phyloP scores from a whole-genome alignment of 2,329 filamentous ascomycete genomes.

The Ceratocystis cubensis region DNA sequence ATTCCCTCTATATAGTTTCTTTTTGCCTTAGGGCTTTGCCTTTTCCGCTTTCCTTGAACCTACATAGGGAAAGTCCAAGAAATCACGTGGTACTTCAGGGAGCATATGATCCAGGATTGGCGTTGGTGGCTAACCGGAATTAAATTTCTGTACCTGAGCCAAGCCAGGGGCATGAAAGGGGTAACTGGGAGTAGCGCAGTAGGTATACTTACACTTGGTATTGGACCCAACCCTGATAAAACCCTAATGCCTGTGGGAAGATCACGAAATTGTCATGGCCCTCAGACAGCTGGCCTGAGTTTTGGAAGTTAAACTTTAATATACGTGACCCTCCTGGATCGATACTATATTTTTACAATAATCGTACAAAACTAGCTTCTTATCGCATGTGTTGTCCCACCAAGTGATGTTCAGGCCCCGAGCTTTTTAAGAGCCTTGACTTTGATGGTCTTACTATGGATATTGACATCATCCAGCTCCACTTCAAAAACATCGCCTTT shows the following conservation, averaged over 20 bases:
- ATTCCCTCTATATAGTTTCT: not conserved
- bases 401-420: not conserved
- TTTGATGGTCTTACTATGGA: slow-evolving; percentile 34
- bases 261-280: not conserved
- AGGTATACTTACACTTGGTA: not conserved
- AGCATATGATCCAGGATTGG: not conserved
- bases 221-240: not conserved
- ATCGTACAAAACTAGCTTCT: not conserved
- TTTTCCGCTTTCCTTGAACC: not conserved
- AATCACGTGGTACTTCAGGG: not conserved
- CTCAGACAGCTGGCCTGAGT: not conserved
- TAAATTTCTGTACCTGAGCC: slow-evolving; percentile 7
- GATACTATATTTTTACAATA: not conserved
- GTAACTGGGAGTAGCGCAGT: not conserved
- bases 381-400: not conserved
- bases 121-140: not conserved
- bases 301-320: not conserved
- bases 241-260: not conserved
- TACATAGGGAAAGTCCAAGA: not conserved
- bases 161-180: slow-evolving; percentile 3
- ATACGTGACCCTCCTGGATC: not conserved
- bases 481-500: slow-evolving; percentile 45
- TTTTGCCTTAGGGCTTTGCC: not conserved
- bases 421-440: slow-evolving; percentile 34
- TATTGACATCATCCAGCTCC: slow-evolving; percentile 41